Conservation (phyloP, 2,329 filamentous ascomycete species). For the Fusarium burgessii region DNA sequence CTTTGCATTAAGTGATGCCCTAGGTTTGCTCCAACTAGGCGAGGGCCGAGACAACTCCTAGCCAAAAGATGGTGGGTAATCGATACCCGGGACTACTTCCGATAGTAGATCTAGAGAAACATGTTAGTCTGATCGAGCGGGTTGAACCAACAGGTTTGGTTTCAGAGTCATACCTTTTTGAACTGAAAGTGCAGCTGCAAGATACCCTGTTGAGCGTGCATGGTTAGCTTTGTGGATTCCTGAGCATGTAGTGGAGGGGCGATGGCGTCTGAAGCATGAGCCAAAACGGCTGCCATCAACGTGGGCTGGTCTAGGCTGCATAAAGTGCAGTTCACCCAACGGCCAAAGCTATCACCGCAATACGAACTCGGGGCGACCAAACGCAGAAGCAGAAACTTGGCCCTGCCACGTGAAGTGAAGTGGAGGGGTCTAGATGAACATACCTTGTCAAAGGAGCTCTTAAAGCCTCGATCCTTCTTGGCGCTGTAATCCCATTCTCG, state of each 20-base stretch:
- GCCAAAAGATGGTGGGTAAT: background rate
- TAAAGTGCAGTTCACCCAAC: constrained; percentile 23
- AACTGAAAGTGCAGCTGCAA: constrained; percentile 98
- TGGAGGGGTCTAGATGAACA: constrained; percentile 47
- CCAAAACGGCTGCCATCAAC: constrained; percentile 22
- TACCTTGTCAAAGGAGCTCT: constrained; percentile 97
- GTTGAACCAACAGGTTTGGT: constrained; percentile 2
- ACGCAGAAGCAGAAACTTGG: constrained; percentile 22
- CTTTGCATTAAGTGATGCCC: constrained; percentile 5
- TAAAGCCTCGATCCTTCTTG: constrained; percentile 93
- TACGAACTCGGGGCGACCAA: constrained; percentile 20
- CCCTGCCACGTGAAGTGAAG: constrained; percentile 27
- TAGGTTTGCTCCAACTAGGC: constrained; percentile 6
- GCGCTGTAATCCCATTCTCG: constrained; percentile 99
- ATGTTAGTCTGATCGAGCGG: constrained; percentile 40
- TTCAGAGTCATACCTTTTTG: constrained; percentile 79
- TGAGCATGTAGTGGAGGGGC: constrained; percentile 11
- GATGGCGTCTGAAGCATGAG: constrained; percentile 10
- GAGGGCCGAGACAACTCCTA: constrained; percentile 10
- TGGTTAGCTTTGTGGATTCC: constrained; percentile 35
- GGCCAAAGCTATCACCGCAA: constrained; percentile 16
- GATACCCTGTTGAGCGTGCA: constrained; percentile 74
- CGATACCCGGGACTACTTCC: constrained; percentile 56
- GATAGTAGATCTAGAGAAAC: constrained; percentile 64
- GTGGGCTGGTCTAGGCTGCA: constrained; percentile 24